These are phyloP conservation scores for Anethum foeniculum DNA, from an alignment of 140 eudicot genomes.

Conservation along the genomic window DNA sequence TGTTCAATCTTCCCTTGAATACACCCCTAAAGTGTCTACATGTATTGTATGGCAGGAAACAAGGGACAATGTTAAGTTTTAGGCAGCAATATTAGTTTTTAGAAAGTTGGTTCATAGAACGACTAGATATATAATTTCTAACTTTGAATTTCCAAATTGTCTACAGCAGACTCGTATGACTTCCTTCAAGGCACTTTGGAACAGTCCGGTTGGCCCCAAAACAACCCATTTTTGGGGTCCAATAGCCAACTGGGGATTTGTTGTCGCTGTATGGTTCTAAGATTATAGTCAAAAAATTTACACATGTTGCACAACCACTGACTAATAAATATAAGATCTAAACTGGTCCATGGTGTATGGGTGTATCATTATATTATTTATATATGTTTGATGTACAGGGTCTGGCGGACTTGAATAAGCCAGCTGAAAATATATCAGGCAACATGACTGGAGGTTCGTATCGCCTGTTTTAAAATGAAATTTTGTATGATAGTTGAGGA, in stretches of 20 bases:
- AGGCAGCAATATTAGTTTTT: background rate
- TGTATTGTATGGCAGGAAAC: background rate
- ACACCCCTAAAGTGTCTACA: too few relatives aligned
- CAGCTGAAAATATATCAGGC: constrained; percentile 86
- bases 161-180: constrained; percentile 40
- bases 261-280: constrained; percentile 52
- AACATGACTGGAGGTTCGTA: constrained; percentile 80
- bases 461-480: background rate
- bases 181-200: constrained; percentile 65
- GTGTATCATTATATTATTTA: background rate
- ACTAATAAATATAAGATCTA: background rate
- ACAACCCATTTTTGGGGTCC: constrained; percentile 98
- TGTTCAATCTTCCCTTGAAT: background rate
- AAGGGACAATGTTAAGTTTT: too few relatives aligned
- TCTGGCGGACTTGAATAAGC: constrained; percentile 72
- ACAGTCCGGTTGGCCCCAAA: constrained; percentile 98
- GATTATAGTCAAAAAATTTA: background rate
- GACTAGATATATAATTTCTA: background rate
- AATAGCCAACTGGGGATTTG: constrained; percentile 85
- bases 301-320: background rate
- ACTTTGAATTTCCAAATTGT: constrained; percentile 13
- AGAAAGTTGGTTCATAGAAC: background rate
- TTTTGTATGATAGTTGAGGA: background rate
- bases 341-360: background rate
- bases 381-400: constrained; percentile 37